Percentiles rank a stretch among this genome's conserved stretches.
phyloP scores from a whole-genome alignment of 2,329 filamentous ascomycete genomes.

The Xylariaceae sp. region DNA sequence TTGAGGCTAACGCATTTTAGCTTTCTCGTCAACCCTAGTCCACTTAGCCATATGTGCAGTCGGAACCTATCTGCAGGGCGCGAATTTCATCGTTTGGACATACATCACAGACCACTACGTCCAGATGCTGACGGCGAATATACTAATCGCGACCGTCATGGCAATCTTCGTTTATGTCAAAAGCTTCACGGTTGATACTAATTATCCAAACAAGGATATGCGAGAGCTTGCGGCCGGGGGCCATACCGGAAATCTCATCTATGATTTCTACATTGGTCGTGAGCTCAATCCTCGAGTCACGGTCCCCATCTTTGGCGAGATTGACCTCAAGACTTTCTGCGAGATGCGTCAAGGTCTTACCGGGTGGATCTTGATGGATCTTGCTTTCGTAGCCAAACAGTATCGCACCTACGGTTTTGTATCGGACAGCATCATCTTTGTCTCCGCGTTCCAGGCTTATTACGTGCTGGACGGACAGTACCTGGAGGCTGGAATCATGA shows the following conservation, averaged over 20 bases:
- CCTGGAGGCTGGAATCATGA: conserved; percentile 85
- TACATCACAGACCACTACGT: conserved; percentile 91
- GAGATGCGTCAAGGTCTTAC: conserved; percentile 88
- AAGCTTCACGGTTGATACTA: conserved; percentile 78
- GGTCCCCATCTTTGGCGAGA: conserved; percentile 75
- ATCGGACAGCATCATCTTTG: conserved; percentile 81
- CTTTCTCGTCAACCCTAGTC: conserved; percentile 71
- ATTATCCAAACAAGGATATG: conserved; percentile 58
- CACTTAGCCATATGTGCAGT: conserved; percentile 67
- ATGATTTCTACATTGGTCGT: conserved; percentile 96
- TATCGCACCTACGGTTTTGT: conserved; percentile 81
- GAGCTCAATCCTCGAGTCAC: conserved; percentile 87
- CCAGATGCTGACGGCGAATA: conserved; percentile 79
- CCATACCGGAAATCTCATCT: conserved; percentile 78
- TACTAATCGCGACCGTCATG: conserved; percentile 70
- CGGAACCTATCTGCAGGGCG: conserved; percentile 73
- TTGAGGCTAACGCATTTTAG: conserved; percentile 44
- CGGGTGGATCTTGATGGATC: conserved; percentile 83
- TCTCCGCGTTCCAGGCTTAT: conserved; percentile 72
- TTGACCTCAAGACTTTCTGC: conserved; percentile 87
- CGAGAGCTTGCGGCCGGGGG: conserved; percentile 83
- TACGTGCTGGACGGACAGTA: conserved; percentile 85
- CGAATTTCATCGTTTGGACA: conserved; percentile 83
- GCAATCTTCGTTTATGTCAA: conserved; percentile 76
- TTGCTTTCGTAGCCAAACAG: conserved; percentile 82